Conservation (phyloP, 768 basidiomycete species). For the Cyclocybe cylindracea region DNA sequence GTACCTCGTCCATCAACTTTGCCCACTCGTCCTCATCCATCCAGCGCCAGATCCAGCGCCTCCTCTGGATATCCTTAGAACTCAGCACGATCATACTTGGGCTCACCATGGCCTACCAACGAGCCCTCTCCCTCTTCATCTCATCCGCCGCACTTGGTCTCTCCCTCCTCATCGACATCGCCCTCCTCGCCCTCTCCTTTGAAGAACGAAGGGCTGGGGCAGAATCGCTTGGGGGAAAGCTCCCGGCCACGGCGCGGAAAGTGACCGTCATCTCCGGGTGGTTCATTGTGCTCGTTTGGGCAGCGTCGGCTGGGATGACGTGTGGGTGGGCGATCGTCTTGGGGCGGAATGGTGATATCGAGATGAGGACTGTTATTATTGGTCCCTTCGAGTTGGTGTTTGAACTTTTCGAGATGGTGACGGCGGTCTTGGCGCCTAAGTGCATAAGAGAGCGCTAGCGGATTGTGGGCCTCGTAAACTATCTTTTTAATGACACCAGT, state of each 20-base stretch:
- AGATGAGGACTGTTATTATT: neutral
- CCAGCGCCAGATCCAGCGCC: neutral
- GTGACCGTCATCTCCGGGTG: neutral
- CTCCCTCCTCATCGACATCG: slow-evolving; percentile 4
- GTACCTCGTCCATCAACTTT: too few species aligned
- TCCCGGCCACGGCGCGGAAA: neutral
- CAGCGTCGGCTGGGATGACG: neutral
- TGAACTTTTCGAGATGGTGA: neutral
- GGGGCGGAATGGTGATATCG: neutral
- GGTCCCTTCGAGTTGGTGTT: neutral
- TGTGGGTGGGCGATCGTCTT: neutral
- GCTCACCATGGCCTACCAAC: neutral
- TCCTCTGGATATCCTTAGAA: slow-evolving; percentile 1
- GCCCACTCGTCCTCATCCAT: neutral
- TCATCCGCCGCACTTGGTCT: neutral
- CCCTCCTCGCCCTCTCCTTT: neutral
- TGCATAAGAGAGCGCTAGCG: neutral
- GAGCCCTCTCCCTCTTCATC: neutral
- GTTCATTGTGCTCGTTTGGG: neutral
- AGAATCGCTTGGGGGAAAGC: neutral
- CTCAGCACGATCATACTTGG: neutral
- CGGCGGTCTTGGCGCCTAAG: neutral
- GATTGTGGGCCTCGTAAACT: neutral
- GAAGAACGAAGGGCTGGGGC: slow-evolving; percentile 1
- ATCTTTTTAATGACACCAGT: too few species aligned